Conservation (phyloP, 805 yeast species). For the Grigorovia humatica region DNA sequence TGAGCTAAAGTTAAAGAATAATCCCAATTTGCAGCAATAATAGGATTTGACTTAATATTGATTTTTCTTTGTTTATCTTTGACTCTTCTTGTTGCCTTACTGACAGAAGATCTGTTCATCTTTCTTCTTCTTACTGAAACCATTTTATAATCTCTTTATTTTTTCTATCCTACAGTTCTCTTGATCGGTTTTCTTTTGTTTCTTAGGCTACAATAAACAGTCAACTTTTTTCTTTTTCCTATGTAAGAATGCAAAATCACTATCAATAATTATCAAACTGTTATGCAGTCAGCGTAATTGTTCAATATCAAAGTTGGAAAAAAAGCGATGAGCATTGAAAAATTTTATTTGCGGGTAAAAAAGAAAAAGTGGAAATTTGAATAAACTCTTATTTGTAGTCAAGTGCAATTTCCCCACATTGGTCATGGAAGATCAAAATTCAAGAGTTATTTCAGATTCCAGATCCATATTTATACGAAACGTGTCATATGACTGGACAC, state of each 20-base stretch:
- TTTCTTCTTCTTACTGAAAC: slow-evolving; percentile 76
- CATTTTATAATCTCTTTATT: slow-evolving; percentile 29
- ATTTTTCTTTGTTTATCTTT: slow-evolving; percentile 64
- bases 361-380: slow-evolving; percentile 16
- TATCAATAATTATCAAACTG: too few species aligned
- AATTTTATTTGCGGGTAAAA: slow-evolving; percentile 1
- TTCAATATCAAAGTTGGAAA: too few species aligned
- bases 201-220: neutral
- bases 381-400: too few species aligned
- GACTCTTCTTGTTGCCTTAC: slow-evolving; percentile 56
- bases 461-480: slow-evolving; percentile 48
- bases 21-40: slow-evolving; percentile 90
- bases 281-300: too few species aligned
- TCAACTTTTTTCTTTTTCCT: too few species aligned
- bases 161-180: neutral
- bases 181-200: too few species aligned
- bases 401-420: too few species aligned
- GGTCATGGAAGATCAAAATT: neutral
- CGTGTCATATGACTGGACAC: slow-evolving; percentile 39
- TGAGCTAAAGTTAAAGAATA: slow-evolving; percentile 68
- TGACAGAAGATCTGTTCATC: slow-evolving; percentile 62
- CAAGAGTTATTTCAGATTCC: slow-evolving; percentile 28
- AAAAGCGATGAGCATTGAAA: slow-evolving; percentile 3
- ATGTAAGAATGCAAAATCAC: too few species aligned
- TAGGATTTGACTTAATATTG: slow-evolving; percentile 60